Evolutionary conservation across 2,329 filamentous ascomycete species (phyloP).

Genomic region (Neofusicoccum sp.): DNA sequence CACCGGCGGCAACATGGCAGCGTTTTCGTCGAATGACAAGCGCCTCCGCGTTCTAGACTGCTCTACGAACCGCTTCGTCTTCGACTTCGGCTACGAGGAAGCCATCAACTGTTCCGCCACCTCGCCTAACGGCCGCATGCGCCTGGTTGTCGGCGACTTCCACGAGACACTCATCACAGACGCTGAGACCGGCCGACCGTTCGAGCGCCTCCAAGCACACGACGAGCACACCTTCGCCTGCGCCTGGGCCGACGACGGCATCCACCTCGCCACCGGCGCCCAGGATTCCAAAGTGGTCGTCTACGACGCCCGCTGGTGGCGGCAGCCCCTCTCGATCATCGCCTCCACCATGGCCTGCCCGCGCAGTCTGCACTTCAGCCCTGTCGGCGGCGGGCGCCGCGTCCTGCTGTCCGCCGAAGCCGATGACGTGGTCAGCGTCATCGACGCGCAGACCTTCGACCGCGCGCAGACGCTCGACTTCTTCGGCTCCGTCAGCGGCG

Average conservation of each 20-base stretch:
- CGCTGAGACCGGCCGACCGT: conserved; percentile 64
- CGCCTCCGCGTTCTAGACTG: conserved; percentile 59
- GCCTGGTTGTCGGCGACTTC: conserved; percentile 72
- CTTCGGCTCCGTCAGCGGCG: conserved; percentile 74
- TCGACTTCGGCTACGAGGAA: conserved; percentile 58
- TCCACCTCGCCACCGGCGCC: conserved; percentile 74
- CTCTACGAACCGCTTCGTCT: conserved; percentile 60
- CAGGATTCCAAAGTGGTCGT: conserved; percentile 75
- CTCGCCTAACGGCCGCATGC: conserved; percentile 70
- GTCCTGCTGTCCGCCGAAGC: conserved; percentile 75
- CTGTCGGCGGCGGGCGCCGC: conserved; percentile 66
- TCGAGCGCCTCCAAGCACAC: conserved; percentile 64
- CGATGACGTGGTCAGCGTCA: conserved; percentile 71
- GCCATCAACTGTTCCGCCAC: conserved; percentile 74
- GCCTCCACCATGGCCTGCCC: conserved; percentile 69
- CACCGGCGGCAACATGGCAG: conserved; percentile 50
- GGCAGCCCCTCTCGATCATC: conserved; percentile 57
- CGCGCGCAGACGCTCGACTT: conserved; percentile 72
- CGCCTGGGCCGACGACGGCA: conserved; percentile 78
- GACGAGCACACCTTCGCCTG: conserved; percentile 74
- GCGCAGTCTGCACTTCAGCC: conserved; percentile 71
- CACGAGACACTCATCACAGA: conserved; percentile 68
- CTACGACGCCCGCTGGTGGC: conserved; percentile 76
- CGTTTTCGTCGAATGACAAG: conserved; percentile 61
- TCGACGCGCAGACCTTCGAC: conserved; percentile 66